Evolutionary conservation across 352 stramenopile species (phyloP).

Genomic region (Globisporangium cederbergense): DNA sequence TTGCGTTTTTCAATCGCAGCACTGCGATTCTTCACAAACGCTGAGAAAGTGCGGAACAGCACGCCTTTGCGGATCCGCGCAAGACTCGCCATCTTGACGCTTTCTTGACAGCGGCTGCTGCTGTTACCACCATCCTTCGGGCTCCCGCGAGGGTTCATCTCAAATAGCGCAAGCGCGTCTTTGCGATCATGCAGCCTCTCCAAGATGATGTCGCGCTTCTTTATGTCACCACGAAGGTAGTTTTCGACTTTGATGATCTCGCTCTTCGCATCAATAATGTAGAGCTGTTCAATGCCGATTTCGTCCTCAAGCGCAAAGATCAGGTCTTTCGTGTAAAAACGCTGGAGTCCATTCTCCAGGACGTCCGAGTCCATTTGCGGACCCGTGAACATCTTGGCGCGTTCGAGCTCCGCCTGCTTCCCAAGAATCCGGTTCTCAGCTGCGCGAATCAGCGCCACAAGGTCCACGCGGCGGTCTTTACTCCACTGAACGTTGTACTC

Average conservation of each 20-base stretch:
- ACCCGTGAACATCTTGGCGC: slow-evolving; percentile 59
- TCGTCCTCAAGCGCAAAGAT: slow-evolving; percentile 74
- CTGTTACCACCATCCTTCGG: slow-evolving; percentile 6
- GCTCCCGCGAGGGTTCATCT: slow-evolving; percentile 29
- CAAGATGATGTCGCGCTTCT: slow-evolving; percentile 27
- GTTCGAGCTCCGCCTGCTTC: slow-evolving; percentile 78
- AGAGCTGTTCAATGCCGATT: slow-evolving; percentile 83
- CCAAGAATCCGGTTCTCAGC: slow-evolving; percentile 67
- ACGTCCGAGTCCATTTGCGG: slow-evolving; percentile 81
- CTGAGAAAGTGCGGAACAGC: slow-evolving; percentile 46
- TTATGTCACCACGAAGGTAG: slow-evolving; percentile 59
- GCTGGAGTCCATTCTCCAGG: slow-evolving; percentile 61
- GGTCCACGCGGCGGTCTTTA: slow-evolving; percentile 57
- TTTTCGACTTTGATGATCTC: slow-evolving; percentile 73
- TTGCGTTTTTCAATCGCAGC: slow-evolving; percentile 26
- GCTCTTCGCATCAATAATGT: slow-evolving; percentile 74
- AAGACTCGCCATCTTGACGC: slow-evolving; percentile 18
- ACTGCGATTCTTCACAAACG: slow-evolving; percentile 41
- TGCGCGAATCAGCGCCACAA: slow-evolving; percentile 64
- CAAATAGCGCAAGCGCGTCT: slow-evolving; percentile 43
- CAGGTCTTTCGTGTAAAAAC: slow-evolving; percentile 77
- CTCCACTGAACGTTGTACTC: slow-evolving; percentile 83
- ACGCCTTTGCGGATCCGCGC: slow-evolving; percentile 37
- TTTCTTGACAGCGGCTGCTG: background rate
- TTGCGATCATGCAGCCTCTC: slow-evolving; percentile 37